Evolutionary conservation across 2,329 filamentous ascomycete species (phyloP).

Genomic region (Fusarium mangiferae): DNA sequence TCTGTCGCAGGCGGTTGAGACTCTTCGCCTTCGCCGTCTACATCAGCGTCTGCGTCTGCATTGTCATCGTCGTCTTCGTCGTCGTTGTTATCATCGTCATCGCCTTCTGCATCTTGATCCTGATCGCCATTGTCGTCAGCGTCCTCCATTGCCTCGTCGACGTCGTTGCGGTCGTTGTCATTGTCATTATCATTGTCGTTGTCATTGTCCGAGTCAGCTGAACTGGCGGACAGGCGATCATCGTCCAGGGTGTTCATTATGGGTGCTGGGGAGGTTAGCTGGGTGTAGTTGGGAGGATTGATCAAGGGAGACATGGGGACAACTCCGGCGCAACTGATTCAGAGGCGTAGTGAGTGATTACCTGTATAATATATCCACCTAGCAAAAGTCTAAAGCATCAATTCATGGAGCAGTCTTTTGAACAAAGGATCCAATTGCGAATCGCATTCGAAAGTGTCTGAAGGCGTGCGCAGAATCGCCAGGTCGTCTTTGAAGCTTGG

Average conservation of each 20-base stretch:
- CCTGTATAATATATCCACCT: neutral
- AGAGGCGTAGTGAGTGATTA: neutral
- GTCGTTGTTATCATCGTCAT: constrained; percentile 47
- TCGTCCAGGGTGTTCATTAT: constrained; percentile 37
- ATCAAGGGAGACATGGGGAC: neutral
- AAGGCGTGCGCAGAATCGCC: neutral
- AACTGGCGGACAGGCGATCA: constrained; percentile 41
- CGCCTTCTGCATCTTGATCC: constrained; percentile 45
- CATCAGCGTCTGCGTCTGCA: constrained; percentile 53
- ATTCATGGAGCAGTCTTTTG: neutral
- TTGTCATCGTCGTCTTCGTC: constrained; percentile 50
- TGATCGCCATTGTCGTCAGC: constrained; percentile 50
- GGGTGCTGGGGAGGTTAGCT: neutral
- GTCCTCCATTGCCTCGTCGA: constrained; percentile 68
- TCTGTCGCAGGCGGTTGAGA: constrained; percentile 42
- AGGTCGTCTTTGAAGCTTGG: neutral
- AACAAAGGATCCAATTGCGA: neutral
- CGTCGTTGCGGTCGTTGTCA: constrained; percentile 57
- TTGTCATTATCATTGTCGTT: constrained; percentile 59
- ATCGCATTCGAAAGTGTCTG: neutral
- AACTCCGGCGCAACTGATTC: neutral
- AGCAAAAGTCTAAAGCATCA: neutral
- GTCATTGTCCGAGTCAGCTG: constrained; percentile 46
- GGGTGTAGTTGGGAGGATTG: neutral
- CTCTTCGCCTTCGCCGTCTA: constrained; percentile 50